These are phyloP conservation scores for Populus tremula DNA, from an alignment of 345 rosid genomes.

Conservation along the genomic window DNA sequence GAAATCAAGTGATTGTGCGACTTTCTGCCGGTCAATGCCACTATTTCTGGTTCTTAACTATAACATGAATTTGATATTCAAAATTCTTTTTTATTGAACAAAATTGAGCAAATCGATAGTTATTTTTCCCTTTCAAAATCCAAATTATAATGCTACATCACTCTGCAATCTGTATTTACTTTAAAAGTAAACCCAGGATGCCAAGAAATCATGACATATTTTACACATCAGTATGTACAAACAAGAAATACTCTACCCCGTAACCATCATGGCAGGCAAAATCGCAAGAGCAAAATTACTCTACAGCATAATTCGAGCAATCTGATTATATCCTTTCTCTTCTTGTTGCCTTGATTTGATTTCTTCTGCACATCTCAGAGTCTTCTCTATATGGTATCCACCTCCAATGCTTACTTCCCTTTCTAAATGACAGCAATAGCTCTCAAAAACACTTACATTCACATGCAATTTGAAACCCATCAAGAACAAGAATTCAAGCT, in stretches of 20 bases:
- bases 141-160: background rate
- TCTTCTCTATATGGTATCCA: constrained; percentile 80
- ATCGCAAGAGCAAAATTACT: background rate
- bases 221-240: constrained; percentile 24
- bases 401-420: constrained; percentile 89
- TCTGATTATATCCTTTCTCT: constrained; percentile 44
- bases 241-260: background rate
- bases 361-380: constrained; percentile 79
- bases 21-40: background rate
- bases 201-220: constrained; percentile 11
- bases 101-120: background rate
- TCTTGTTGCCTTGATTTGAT: constrained; percentile 61
- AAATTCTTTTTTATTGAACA: background rate
- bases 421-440: constrained; percentile 82
- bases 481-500: constrained; percentile 75
- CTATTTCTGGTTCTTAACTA: background rate
- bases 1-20: background rate
- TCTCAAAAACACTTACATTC: constrained; percentile 83
- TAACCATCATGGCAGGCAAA: background rate
- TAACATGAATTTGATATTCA: background rate
- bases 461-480: constrained; percentile 89
- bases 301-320: constrained; percentile 60
- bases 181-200: background rate
- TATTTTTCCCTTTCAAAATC: background rate
- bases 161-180: background rate